Evolutionary conservation across 305 asterid species (phyloP).

Genomic region (Plantago coronopus): DNA sequence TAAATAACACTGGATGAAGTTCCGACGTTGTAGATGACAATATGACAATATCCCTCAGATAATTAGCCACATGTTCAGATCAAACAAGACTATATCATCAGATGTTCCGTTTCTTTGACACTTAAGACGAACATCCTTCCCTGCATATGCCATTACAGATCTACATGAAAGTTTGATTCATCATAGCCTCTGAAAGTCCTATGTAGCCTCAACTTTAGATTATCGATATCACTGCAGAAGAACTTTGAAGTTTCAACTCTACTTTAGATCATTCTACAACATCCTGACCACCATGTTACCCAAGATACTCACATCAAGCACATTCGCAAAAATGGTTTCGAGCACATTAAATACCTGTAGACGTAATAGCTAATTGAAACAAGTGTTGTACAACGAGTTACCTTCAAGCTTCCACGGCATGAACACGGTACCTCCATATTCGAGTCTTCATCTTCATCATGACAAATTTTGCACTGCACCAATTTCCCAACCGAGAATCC

Average conservation of each 20-base stretch:
- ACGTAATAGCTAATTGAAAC: no score
- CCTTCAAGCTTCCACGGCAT: conserved; percentile 89
- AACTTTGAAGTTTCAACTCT: no score
- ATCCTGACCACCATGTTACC: no score
- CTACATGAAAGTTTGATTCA: not conserved
- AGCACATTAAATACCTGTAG: no score
- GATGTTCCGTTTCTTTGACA: not conserved
- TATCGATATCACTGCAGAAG: no score
- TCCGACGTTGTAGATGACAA: not conserved
- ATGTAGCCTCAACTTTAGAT: no score
- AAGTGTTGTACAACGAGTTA: conserved; percentile 22
- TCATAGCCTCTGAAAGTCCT: no score
- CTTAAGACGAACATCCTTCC: not conserved
- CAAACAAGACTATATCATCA: not conserved
- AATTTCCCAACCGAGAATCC: conserved; percentile 34
- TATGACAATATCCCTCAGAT: not conserved
- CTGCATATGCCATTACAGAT: not conserved
- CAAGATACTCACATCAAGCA: no score
- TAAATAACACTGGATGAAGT: not conserved
- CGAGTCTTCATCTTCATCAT: conserved; percentile 67
- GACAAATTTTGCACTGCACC: conserved; percentile 83
- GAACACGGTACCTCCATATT: conserved; percentile 84
- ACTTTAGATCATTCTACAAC: no score
- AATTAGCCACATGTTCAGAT: not conserved
- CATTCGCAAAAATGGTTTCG: no score